A percentile compares a stretch with the other conserved stretches of the same genome.
phyloP scores from a whole-genome alignment of 352 stramenopile species.

The Globisporangium carolinianum region DNA sequence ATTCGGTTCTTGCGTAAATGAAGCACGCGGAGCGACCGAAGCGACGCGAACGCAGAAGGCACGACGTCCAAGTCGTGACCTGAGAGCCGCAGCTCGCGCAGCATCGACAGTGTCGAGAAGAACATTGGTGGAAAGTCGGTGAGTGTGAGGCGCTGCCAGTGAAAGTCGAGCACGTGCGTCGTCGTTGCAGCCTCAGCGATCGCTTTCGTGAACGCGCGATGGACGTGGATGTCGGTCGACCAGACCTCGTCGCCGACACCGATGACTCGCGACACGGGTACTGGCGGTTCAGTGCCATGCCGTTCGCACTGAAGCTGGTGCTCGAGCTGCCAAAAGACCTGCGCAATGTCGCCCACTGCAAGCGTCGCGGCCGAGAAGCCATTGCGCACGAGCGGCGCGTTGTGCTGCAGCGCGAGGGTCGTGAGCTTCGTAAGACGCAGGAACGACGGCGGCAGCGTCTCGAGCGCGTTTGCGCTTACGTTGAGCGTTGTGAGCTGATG shows the following conservation, averaged over 20 bases:
- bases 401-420: constrained; percentile 43
- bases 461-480: constrained; percentile 49
- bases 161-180: constrained; percentile 44
- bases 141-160: constrained; percentile 57
- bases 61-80: constrained; percentile 40
- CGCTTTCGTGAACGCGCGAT: constrained; percentile 39
- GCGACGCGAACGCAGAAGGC: constrained; percentile 24
- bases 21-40: constrained; percentile 42
- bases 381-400: constrained; percentile 25
- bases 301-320: constrained; percentile 41
- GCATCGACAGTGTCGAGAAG: constrained; percentile 27
- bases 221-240: constrained; percentile 65
- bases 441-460: constrained; percentile 40
- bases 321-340: constrained; percentile 48
- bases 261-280: constrained; percentile 26
- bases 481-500: constrained; percentile 35
- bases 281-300: constrained; percentile 24
- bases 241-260: constrained; percentile 49
- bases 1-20: constrained; percentile 63
- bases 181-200: constrained; percentile 26
- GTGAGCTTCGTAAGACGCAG: constrained; percentile 39
- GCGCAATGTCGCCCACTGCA: constrained; percentile 29
- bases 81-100: constrained; percentile 57
- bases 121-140: constrained; percentile 38
- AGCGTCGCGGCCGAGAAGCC: constrained; percentile 37